Conservation (phyloP, 768 basidiomycete species). For the Candolleomyces efflorescens region DNA sequence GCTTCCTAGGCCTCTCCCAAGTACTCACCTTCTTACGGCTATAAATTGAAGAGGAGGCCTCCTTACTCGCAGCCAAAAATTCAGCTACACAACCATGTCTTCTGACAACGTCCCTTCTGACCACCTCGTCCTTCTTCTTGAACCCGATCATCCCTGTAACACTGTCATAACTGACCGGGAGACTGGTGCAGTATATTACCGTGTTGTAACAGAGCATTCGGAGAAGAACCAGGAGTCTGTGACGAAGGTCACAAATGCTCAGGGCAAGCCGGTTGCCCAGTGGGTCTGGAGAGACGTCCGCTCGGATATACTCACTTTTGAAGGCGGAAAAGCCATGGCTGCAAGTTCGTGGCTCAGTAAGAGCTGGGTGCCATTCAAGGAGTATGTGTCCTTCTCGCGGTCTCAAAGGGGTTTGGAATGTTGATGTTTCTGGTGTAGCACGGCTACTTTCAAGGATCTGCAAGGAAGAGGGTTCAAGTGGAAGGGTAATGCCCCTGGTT, state of each 20-base stretch:
- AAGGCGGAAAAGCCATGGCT: conserved; percentile 23
- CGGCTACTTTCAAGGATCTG: conserved; percentile 32
- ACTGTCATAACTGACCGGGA: conserved; percentile 28
- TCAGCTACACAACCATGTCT: background rate
- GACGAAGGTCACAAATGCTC: conserved; percentile 29
- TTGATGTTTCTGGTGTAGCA: conserved; percentile 18
- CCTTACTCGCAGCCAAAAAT: background rate
- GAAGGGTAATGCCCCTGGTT: conserved; percentile 35
- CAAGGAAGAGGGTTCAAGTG: conserved; percentile 34
- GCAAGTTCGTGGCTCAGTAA: conserved; percentile 35
- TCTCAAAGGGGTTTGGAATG: background rate
- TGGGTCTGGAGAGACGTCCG: conserved; percentile 35
- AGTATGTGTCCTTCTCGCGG: conserved; percentile 20
- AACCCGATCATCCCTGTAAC: conserved; percentile 40
- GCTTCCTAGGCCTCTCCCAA: too few species aligned
- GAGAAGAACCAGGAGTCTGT: conserved; percentile 16
- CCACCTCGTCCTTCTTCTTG: conserved; percentile 25
- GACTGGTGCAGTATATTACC: conserved; percentile 29
- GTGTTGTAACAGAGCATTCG: conserved; percentile 29
- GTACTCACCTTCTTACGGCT: too few species aligned
- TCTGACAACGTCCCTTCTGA: background rate
- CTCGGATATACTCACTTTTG: conserved; percentile 35
- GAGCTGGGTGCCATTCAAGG: conserved; percentile 35
- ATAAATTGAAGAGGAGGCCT: too few species aligned
- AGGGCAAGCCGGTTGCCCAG: conserved; percentile 30